Evolutionary conservation across 2,329 filamentous ascomycete genomes (phyloP).

Genomic region (Zarea fungicola): DNA sequence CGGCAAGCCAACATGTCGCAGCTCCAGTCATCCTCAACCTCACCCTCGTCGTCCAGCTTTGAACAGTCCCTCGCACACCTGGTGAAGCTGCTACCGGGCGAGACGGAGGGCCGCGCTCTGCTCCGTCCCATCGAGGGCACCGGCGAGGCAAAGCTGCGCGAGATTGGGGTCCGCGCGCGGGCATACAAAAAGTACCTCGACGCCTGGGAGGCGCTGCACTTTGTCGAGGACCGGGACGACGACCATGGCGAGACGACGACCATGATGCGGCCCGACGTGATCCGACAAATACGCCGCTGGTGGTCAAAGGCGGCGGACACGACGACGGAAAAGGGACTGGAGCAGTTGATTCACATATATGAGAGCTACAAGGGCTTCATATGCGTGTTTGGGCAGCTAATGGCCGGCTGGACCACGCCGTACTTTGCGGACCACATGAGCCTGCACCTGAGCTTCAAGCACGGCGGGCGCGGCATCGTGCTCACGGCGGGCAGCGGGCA

Average conservation of each 20-base stretch:
- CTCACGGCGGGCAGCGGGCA: background rate
- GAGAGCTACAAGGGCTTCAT: constrained; percentile 3
- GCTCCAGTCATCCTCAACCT: no score
- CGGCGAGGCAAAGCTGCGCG: background rate
- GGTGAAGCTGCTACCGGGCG: background rate
- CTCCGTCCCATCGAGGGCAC: background rate
- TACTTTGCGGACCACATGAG: constrained; percentile 8
- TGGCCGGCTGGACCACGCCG: constrained; percentile 3
- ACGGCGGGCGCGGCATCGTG: constrained; percentile 2
- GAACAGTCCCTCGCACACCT: background rate
- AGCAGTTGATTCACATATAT: background rate
- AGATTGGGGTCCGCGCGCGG: constrained; percentile 6
- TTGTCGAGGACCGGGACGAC: background rate
- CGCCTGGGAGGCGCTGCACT: constrained; percentile 1
- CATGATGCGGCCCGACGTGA: constrained; percentile 1
- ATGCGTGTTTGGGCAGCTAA: constrained; percentile 1
- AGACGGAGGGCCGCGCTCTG: background rate
- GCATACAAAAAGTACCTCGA: background rate
- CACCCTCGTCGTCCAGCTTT: no score
- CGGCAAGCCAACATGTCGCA: no score
- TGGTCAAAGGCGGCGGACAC: no score
- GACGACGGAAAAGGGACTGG: background rate
- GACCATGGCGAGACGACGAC: no score
- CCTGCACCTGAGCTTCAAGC: constrained; percentile 3
- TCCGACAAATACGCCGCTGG: no score